Evolutionary conservation across 768 basidiomycete genomes (phyloP), one percentile per base, ranked within the genome.

Genomic region (Pluteus cervinus): DNA sequence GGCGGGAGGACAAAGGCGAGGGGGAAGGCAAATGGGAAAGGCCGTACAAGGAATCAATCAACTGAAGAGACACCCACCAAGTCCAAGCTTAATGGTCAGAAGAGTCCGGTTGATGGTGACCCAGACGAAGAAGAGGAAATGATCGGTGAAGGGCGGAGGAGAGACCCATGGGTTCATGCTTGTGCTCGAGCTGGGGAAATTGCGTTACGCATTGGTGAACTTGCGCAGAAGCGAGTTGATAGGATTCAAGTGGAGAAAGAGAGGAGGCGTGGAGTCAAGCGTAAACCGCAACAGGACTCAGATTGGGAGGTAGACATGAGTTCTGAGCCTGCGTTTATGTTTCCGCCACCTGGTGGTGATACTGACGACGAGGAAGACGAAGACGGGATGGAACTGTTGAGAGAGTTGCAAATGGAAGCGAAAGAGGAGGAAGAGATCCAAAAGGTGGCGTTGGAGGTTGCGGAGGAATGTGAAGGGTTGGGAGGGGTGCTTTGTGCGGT

Each of bases 401-500:
- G 6, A 9, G 17, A 20, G 14, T 8, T 4, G 34, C 10, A 10
- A 20, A 16, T 20, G 23, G n/a, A n/a, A n/a, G 7, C 25, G 18
- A 35, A 45, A 9, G 37, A 36, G 17, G 58, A 59, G 39, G 55
- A 60, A 12, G 48, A 52, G 30, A 43, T 68, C 37, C 53, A 54
- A 37, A 48, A 33, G 35, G 43, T 55, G 24, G 67, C 65, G 5
- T 47, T 46, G 38, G 62, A 61, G 18, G 61, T 77, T 8, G 58
- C 62, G 4, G 58, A 51, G 29, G 60, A 62, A 39, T 81, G 78
- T 48, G 59, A 60, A 17, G 65, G 66, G 0, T 60, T 73, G 32
- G 79, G 79, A 9, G 75, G 75, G 10, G 69, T 71, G 26, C 57
- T 82, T 29, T 61, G 68, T 29, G 69, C 74, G 21, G 64, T 81